These are phyloP conservation scores for Naganishia onofrii DNA, from an alignment of 768 basidiomycete genomes.

Conservation along the genomic window DNA sequence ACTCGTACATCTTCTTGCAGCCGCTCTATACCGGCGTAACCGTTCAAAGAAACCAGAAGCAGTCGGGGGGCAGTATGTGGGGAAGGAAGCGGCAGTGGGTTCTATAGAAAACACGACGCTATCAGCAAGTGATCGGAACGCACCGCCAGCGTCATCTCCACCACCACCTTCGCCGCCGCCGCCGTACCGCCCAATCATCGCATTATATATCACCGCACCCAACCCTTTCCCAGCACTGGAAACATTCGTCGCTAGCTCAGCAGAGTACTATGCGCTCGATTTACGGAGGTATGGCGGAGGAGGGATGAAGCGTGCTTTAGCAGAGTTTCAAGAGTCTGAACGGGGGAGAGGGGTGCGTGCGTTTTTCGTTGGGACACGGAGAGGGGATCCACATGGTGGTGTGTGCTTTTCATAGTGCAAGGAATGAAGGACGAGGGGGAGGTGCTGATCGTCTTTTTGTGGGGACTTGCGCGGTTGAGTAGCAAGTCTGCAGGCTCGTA, in stretches of 20 bases:
- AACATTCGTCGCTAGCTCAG: conserved; percentile 69
- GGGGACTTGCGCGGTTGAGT: not conserved
- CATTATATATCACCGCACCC: conserved; percentile 84
- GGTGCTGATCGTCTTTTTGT: conserved; percentile 1
- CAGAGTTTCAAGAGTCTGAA: conserved; percentile 63
- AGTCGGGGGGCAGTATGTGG: not conserved
- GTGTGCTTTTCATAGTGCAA: conserved; percentile 48
- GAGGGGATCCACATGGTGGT: conserved; percentile 93
- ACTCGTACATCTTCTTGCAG: conserved; percentile 83
- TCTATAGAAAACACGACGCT: not conserved
- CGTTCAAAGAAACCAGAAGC: not conserved
- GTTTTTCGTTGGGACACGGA: conserved; percentile 82
- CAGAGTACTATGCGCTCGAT: conserved; percentile 68
- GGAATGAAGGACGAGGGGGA: not conserved
- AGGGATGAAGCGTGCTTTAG: conserved; percentile 72
- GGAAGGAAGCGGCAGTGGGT: not conserved
- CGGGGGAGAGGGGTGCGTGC: conserved; percentile 61
- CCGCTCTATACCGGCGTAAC: conserved; percentile 57
- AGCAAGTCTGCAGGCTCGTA: conserved; percentile 71
- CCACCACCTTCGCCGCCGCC: conserved; percentile 33
- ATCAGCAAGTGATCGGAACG: not conserved
- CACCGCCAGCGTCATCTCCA: not conserved
- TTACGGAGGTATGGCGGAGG: conserved; percentile 62
- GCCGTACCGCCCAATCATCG: conserved; percentile 47
- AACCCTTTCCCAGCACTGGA: conserved; percentile 84